These are phyloP conservation scores for Lentithecium fluviatile DNA, from an alignment of 495 filamentous ascomycete genomes.

Conservation along the genomic window DNA sequence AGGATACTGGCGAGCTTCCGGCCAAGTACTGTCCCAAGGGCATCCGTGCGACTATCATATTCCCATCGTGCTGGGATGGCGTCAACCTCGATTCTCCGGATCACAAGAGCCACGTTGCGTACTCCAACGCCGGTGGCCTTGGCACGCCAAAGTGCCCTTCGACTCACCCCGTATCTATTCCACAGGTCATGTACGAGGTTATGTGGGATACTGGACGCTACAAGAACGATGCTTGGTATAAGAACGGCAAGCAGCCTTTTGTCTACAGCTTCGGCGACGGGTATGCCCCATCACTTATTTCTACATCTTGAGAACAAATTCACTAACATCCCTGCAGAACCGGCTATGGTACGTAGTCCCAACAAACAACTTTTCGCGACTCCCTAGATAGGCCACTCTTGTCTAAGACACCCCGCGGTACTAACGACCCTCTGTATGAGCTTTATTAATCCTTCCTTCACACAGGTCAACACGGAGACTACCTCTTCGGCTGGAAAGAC, in stretches of 20 bases:
- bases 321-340: constrained; percentile 5
- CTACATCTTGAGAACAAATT: background rate
- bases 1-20: constrained; percentile 30
- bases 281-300: constrained; percentile 37
- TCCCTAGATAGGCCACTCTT: no score
- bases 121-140: constrained; percentile 24
- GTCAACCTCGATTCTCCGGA: constrained; percentile 32
- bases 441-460: no score
- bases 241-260: constrained; percentile 30
- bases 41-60: constrained; percentile 32
- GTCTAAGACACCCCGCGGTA: no score
- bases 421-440: no score
- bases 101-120: constrained; percentile 33
- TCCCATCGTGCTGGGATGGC: constrained; percentile 35
- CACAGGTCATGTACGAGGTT: constrained; percentile 34
- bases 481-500: constrained; percentile 34
- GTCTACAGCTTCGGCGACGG: constrained; percentile 37
- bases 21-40: constrained; percentile 49
- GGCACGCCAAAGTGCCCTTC: constrained; percentile 22
- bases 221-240: constrained; percentile 23
- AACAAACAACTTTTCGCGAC: no score
- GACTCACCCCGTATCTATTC: constrained; percentile 29
- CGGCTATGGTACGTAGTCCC: no score
- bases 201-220: constrained; percentile 35
- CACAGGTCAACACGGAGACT: constrained; percentile 32